Evolutionary conservation across 345 rosid genomes (phyloP), one percentile per base, ranked within the genome.

Genomic region (Raphanus raphanistrum): DNA sequence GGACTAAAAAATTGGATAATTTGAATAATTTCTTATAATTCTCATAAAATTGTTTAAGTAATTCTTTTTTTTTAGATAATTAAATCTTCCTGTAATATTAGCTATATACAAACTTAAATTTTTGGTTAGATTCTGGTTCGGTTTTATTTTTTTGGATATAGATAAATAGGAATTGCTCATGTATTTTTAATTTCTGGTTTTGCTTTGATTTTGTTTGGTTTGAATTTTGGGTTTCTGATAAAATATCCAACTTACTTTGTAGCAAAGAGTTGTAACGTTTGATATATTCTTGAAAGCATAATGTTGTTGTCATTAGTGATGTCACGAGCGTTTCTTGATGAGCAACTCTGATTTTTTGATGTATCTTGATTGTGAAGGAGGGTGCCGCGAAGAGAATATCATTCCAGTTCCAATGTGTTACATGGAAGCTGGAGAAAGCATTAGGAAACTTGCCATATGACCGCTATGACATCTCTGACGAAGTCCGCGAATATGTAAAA

Each of bases 391-490:
- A 88, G 88, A 92, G 85, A 65, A 86, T 95, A 58, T 75, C 88
- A 9, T 87, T 85, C 67, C 96, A 90, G 70, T 90, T 95, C 76
- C 98, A 88, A 41, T 87, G 90, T 33, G 92, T 92, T 79, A 90
- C 97, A 0, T 86, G 91, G 91, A 90, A 92, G 78, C 77, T 92
- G 82, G 97, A 88, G 87, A 92, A 88, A 80, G 93, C 92, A 28
- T 88, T 92, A 81, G 82, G 83, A 15, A 78, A 77, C 36, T 33
- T 92, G 62, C 96, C 98, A 3, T 91, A 84, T 68, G 86, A 89
- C 77, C 87, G 70, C 26, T 88, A 90, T 60, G 86, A 89, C 60
- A 89, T 95, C 85, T 90, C 99, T 5, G 93, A 85, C 75, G 97
- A 92, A 82, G 93, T 95, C 33, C 87, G 82, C 6, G 96, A 95